Base-by-base conservation (phyloP, 129 eudicot species). In the Centella asiatica region DNA sequence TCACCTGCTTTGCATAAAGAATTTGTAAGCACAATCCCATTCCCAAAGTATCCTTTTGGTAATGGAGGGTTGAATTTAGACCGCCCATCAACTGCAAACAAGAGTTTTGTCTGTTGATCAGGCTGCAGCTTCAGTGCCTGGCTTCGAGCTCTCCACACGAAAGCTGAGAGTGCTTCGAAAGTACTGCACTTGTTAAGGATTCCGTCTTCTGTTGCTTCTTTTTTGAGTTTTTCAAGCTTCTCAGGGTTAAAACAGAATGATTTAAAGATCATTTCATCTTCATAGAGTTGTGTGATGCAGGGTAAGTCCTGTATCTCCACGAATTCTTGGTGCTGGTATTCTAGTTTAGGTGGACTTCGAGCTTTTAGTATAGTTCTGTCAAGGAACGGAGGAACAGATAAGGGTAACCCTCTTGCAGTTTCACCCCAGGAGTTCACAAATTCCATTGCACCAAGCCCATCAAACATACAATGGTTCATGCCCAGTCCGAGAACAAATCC, bases 1-100 rank as follows among this genome's bases (percentile, higher is more conserved):
- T 72, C 70, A 4, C 73, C 69, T 2, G 78, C 69, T 26, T 28
- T 52, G 52, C 64, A 60, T 1, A 60, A 4, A 29, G 73, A 39
- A 32, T 62, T 59, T 15, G 78, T 62, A 7, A 74, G 44, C 50
- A 67, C 73, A 25, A 67, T 52, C 7, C 78, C 78, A 53, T 74
- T 74, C 50, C 78, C 78, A 53, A 67, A 74, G n/a, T 74, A 74
- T 23, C 78, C 74, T 54, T 67, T 67, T 24, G 78, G 78, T 4
- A 74, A 19, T 9, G 78, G 73, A 19, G 74, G 78, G 63, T 48
- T 20, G 20, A 60, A 61, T 23, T 53, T 74, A 6, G 69, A 49
- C 72, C 78, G 31, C 11, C 78, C 78, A 46, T 74, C 78, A 10
- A 68, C 74, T 1, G 78, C 78, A 44, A 74, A 74, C 2, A 74